These are phyloP conservation scores for Cryoendolithus antarcticus DNA, from an alignment of 2,329 filamentous ascomycete species.

Conservation along the genomic window DNA sequence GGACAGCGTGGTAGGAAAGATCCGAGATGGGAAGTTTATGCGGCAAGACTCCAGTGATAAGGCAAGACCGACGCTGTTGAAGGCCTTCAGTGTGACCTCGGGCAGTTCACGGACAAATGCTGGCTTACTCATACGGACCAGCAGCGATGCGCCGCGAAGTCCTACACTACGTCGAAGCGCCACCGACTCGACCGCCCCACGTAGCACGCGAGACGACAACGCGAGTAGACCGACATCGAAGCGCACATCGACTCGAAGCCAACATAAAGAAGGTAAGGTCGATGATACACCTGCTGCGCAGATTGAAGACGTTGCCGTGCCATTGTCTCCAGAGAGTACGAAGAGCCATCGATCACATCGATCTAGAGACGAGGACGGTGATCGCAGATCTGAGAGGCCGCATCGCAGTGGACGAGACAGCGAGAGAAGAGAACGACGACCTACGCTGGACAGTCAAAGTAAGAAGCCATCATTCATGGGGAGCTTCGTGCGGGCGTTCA, in stretches of 20 bases:
- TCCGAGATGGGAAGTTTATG: no score
- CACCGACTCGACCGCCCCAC: not conserved
- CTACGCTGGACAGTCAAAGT: conserved; percentile 1
- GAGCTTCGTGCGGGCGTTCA: conserved; percentile 2
- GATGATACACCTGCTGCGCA: not conserved
- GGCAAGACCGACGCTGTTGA: no score
- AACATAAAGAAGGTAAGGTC: not conserved
- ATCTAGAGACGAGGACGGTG: no score
- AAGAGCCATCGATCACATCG: no score
- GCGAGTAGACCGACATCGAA: not conserved
- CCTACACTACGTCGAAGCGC: not conserved
- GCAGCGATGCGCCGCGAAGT: not conserved
- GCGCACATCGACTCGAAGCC: not conserved
- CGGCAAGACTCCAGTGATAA: no score
- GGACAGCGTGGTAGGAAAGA: conserved; percentile 2
- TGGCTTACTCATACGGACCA: conserved; percentile 1
- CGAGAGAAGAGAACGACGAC: conserved; percentile 1
- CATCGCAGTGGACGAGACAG: conserved; percentile 2
- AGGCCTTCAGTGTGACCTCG: no score
- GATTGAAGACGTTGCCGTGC: not conserved
- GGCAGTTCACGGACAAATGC: not conserved
- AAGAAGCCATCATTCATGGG: conserved; percentile 5
- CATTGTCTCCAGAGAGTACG: conserved; percentile 1
- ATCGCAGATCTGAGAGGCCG: no score
- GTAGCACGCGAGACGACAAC: not conserved